Percentiles rank a stretch among this genome's conserved stretches.
Conservation (phyloP, 768 basidiomycete genomes). For the Phaeolepiota aurea region DNA sequence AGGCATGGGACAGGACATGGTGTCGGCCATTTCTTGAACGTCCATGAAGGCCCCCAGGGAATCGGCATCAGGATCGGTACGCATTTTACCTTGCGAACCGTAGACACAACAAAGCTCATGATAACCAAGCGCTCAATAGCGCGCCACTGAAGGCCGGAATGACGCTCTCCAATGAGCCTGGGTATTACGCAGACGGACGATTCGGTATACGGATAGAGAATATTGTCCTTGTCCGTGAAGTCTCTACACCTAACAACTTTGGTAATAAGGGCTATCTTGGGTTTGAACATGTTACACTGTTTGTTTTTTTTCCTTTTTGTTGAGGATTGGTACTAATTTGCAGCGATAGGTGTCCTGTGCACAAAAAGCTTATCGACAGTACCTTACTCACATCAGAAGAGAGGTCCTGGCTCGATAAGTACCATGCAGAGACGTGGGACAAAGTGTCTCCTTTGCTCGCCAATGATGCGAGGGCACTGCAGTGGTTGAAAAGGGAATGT, state of each 20-base stretch:
- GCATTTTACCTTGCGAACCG: background rate
- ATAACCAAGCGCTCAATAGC: conserved; percentile 49
- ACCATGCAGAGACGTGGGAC: conserved; percentile 68
- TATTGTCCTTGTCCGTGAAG: conserved; percentile 70
- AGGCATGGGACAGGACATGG: conserved; percentile 95
- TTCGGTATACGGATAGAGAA: conserved; percentile 94
- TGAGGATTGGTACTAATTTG: conserved; percentile 4
- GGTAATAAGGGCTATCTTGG: conserved; percentile 78
- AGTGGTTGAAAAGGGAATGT: conserved; percentile 59
- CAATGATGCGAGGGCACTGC: conserved; percentile 49
- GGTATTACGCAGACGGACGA: conserved; percentile 84
- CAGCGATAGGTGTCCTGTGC: conserved; percentile 68
- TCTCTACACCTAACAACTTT: conserved; percentile 67
- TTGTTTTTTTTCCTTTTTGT: conserved; percentile 14
- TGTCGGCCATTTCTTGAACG: conserved; percentile 90
- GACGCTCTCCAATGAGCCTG: conserved; percentile 92
- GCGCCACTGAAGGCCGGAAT: conserved; percentile 73
- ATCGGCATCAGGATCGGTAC: conserved; percentile 50
- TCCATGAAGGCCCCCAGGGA: conserved; percentile 78
- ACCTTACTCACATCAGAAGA: conserved; percentile 57
- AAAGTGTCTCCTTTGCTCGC: conserved; percentile 69
- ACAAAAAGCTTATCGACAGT: conserved; percentile 70
- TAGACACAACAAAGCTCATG: background rate
- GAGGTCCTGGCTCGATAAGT: conserved; percentile 73
- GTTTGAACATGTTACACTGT: conserved; percentile 88